Evolutionary conservation across 495 filamentous ascomycete species (phyloP).

Genomic region (Glarea lozoyensis): DNA sequence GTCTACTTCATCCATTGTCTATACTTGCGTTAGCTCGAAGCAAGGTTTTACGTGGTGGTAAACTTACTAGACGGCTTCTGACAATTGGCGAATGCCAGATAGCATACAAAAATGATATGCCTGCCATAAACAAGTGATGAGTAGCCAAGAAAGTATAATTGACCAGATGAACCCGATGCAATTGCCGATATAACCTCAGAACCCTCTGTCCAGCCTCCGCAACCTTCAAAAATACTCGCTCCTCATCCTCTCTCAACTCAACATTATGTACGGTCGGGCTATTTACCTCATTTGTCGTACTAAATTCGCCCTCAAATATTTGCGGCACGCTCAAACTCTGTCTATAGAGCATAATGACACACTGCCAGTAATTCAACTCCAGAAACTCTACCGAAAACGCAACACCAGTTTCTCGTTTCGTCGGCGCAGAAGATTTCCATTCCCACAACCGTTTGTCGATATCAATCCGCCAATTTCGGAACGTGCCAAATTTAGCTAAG

Average conservation of each 20-base stretch:
- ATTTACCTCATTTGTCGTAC: constrained; percentile 56
- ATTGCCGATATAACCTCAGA: constrained; percentile 77
- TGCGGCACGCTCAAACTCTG: constrained; percentile 85
- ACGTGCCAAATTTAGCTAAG: constrained; percentile 71
- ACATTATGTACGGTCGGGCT: constrained; percentile 45
- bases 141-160: constrained; percentile 97
- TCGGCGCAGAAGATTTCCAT: constrained; percentile 80
- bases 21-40: neutral
- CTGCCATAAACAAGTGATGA: constrained; percentile 95
- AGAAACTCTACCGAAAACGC: constrained; percentile 79
- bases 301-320: constrained; percentile 69
- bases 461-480: constrained; percentile 81
- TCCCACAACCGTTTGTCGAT: constrained; percentile 75
- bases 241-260: constrained; percentile 70
- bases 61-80: constrained; percentile 67
- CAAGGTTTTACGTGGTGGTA: neutral
- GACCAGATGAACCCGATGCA: constrained; percentile 80
- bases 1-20: constrained; percentile 92
- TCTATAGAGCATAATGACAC: constrained; percentile 92
- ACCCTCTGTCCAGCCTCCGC: constrained; percentile 93
- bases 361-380: constrained; percentile 95
- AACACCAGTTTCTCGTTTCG: constrained; percentile 70
- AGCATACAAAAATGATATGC: constrained; percentile 92
- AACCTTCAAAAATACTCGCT: constrained; percentile 84
- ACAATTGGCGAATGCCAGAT: constrained; percentile 94